phyloP scores from a whole-genome alignment of 129 eudicot species.

The Centrapalus pauciflorus region DNA sequence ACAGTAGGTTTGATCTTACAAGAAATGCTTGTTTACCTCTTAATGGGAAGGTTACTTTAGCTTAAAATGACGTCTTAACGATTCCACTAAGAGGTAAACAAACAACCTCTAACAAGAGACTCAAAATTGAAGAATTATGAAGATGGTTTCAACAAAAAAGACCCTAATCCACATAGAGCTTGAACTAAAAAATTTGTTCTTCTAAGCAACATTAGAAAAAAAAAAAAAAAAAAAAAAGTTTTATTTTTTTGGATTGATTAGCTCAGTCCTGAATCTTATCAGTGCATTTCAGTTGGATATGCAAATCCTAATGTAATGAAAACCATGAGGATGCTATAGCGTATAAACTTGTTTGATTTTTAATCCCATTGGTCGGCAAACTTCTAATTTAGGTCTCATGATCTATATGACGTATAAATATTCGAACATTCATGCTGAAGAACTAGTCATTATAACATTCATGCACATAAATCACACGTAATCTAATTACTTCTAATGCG shows the following conservation, averaged over 20 bases:
- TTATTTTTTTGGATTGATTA: neutral
- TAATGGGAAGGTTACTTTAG: too few relatives aligned
- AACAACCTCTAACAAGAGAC: neutral
- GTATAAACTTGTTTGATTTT: neutral
- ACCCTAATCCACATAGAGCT: too few relatives aligned
- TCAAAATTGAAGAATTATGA: neutral
- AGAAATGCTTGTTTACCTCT: too few relatives aligned
- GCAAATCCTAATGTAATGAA: neutral
- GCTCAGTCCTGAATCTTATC: conserved; percentile 2
- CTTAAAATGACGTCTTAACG: too few relatives aligned
- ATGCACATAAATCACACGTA: neutral
- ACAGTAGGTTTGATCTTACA: too few relatives aligned
- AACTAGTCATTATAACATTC: neutral
- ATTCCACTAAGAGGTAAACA: too few relatives aligned
- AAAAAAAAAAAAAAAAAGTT: neutral
- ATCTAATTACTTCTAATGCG: neutral
- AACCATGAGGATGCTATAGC: neutral
- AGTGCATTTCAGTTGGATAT: neutral
- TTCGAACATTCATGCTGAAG: neutral
- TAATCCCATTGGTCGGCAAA: neutral
- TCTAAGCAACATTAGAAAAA: neutral
- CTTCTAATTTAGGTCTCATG: conserved; percentile 2
- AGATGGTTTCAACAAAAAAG: neutral
- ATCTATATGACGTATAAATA: neutral
- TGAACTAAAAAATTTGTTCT: too few relatives aligned